These are phyloP conservation scores for Cucurbita maxima DNA, from an alignment of 306 rosid genomes.

Conservation along the genomic window DNA sequence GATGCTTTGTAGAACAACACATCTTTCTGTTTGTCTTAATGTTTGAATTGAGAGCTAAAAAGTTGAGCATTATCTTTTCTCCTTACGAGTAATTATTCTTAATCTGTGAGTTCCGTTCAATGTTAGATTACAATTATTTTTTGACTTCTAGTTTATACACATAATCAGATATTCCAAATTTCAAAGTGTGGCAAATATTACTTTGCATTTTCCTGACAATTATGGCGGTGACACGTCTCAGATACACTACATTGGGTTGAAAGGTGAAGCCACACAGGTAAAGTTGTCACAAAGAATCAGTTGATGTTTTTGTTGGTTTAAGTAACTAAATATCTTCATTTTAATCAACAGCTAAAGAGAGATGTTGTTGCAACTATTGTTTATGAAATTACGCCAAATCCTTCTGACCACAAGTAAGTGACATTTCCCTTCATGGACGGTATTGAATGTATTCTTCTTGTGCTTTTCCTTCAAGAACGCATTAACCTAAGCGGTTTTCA, in stretches of 20 bases:
- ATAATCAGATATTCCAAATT: conserved; percentile 70
- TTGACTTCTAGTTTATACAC: not conserved
- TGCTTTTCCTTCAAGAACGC: not conserved
- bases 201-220: conserved; percentile 83
- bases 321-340: conserved; percentile 7
- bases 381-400: conserved; percentile 86
- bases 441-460: not conserved
- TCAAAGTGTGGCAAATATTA: conserved; percentile 80
- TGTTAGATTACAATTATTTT: not conserved
- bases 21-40: not conserved
- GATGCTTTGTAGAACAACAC: conserved; percentile 7
- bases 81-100: not conserved
- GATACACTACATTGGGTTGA: conserved; percentile 86
- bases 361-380: conserved; percentile 82
- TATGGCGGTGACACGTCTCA: conserved; percentile 75
- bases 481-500: not conserved
- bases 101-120: not conserved
- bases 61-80: not conserved
- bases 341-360: conserved; percentile 58
- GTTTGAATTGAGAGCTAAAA: not conserved
- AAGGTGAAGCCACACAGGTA: conserved; percentile 99
- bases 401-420: conserved; percentile 94
- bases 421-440: not conserved
- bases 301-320: not conserved
- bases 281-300: conserved; percentile 5